Conservation (phyloP, 2,329 filamentous ascomycete genomes). For the Orbilia brochopaga region DNA sequence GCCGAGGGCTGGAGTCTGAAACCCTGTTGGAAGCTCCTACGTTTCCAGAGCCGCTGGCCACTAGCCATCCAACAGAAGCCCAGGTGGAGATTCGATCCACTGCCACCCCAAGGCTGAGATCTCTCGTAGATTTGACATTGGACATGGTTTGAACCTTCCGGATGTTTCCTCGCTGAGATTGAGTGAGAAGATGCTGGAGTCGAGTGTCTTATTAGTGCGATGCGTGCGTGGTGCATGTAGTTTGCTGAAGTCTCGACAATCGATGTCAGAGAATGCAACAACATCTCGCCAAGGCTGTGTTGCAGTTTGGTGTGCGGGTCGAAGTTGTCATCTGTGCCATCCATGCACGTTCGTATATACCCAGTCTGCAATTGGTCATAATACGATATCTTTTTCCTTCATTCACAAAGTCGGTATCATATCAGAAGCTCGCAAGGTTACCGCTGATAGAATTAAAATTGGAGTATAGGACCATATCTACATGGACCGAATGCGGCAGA, state of each 20-base stretch:
- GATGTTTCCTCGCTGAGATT: no score
- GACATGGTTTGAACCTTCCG: neutral
- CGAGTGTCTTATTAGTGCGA: no score
- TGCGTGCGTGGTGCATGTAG: neutral
- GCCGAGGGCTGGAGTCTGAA: slow-evolving; percentile 15
- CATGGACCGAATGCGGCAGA: no score
- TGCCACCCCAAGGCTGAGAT: neutral
- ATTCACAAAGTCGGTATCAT: neutral
- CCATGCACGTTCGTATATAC: slow-evolving; percentile 2
- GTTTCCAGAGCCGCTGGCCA: slow-evolving; percentile 39
- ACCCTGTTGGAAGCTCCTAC: slow-evolving; percentile 28
- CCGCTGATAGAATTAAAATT: no score
- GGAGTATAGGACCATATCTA: no score
- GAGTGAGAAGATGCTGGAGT: no score
- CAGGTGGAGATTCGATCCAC: neutral
- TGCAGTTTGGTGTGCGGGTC: neutral
- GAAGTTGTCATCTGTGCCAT: neutral
- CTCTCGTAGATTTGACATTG: neutral
- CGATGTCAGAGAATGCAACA: neutral
- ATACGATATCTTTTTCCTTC: neutral
- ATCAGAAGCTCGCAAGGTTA: no score
- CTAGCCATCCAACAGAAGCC: slow-evolving; percentile 15
- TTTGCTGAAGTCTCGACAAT: neutral
- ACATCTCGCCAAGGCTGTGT: neutral
- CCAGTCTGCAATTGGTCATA: neutral